Conservation (phyloP, 1,284 basidiomycete species). For the Puccinia sorghi region DNA sequence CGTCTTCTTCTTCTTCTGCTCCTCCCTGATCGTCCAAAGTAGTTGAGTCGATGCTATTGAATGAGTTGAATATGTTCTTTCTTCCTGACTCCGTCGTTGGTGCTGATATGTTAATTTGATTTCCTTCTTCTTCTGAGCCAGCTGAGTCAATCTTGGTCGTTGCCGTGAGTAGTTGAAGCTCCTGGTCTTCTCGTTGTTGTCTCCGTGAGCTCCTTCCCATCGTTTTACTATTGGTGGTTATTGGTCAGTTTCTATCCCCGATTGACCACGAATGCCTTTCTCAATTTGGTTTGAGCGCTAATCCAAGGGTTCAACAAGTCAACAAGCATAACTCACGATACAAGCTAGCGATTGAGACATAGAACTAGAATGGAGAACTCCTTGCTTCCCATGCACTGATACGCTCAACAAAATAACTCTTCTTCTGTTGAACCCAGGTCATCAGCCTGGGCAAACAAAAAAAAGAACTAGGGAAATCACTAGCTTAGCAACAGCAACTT, state of each 20-base stretch:
- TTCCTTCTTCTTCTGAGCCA: not conserved
- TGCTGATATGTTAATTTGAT: not conserved
- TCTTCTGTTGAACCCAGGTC: too few species aligned
- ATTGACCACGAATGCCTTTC: too few species aligned
- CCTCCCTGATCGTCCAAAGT: not conserved
- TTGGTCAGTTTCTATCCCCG: not conserved
- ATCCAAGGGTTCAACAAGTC: too few species aligned
- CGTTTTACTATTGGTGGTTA: not conserved
- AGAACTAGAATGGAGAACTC: too few species aligned
- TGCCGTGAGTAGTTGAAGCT: slow-evolving; percentile 4
- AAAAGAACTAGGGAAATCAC: too few species aligned
- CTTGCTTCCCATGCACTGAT: too few species aligned
- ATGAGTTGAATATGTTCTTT: slow-evolving; percentile 28
- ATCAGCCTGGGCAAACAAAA: too few species aligned
- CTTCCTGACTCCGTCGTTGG: not conserved
- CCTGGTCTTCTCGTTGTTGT: slow-evolving; percentile 27
- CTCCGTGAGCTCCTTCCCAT: slow-evolving; percentile 26
- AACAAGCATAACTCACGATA: too few species aligned
- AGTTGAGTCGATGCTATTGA: slow-evolving; percentile 4
- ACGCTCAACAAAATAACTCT: too few species aligned
- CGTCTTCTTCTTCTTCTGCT: slow-evolving; percentile 9
- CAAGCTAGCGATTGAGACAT: too few species aligned
- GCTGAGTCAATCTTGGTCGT: not conserved
- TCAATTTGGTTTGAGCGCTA: too few species aligned
- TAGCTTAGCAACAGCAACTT: too few species aligned